phyloP scores from a whole-genome alignment of 2,329 filamentous ascomycete species.

The Dothistroma pini region DNA sequence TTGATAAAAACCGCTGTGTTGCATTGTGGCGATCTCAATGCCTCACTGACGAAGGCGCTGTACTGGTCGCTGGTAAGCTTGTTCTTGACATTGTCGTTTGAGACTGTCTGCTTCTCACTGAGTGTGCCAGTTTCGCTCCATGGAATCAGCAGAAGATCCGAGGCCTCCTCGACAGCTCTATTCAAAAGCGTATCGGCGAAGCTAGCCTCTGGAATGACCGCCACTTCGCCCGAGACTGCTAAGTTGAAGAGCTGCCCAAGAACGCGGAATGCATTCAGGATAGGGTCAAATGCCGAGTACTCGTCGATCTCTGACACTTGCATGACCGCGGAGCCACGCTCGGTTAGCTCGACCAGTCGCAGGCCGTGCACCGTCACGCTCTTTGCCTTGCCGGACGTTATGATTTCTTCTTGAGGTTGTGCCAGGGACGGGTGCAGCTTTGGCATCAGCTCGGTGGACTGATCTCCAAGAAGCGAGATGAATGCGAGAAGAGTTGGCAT shows the following conservation, averaged over 20 bases:
- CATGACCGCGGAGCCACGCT: constrained; percentile 95
- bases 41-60: constrained; percentile 66
- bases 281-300: constrained; percentile 63
- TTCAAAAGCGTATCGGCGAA: constrained; percentile 74
- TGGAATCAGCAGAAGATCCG: constrained; percentile 73
- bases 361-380: constrained; percentile 64
- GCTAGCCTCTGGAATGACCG: constrained; percentile 70
- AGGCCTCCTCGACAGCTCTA: constrained; percentile 53
- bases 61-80: constrained; percentile 63
- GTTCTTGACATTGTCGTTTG: constrained; percentile 52
- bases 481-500: constrained; percentile 79
- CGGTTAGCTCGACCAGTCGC: constrained; percentile 81
- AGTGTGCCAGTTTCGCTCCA: constrained; percentile 83
- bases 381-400: constrained; percentile 7
- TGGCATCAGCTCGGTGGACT: constrained; percentile 39
- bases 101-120: constrained; percentile 57
- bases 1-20: constrained; percentile 79
- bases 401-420: constrained; percentile 9
- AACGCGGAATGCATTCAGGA: constrained; percentile 86
- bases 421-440: constrained; percentile 38
- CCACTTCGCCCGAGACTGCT: constrained; percentile 72
- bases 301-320: constrained; percentile 80
- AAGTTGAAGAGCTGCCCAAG: constrained; percentile 83
- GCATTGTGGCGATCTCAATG: constrained; percentile 61
- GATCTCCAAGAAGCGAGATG: constrained; percentile 69